Percentiles rank a stretch among this genome's conserved stretches.
phyloP scores from a whole-genome alignment of 805 yeast genomes.

The Saturnispora silvae region DNA sequence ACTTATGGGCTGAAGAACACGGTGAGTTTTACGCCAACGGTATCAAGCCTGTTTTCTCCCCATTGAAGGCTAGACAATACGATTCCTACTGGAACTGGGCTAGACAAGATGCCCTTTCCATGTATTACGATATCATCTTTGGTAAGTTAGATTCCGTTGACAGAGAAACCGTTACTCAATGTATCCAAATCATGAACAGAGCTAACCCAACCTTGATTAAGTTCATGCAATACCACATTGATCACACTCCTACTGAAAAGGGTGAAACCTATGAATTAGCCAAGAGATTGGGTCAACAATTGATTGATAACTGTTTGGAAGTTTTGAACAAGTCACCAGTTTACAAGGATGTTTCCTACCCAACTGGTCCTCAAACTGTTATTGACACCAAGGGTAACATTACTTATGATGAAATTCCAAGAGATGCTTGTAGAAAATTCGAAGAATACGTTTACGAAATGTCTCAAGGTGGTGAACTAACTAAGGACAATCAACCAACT shows the following conservation, averaged over 20 bases:
- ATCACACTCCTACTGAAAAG: constrained; percentile 70
- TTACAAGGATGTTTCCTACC: constrained; percentile 87
- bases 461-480: constrained; percentile 89
- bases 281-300: constrained; percentile 79
- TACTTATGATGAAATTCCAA: constrained; percentile 71
- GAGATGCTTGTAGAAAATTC: constrained; percentile 85
- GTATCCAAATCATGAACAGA: constrained; percentile 96
- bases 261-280: constrained; percentile 93
- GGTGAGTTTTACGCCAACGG: constrained; percentile 94
- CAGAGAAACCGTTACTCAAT: constrained; percentile 91
- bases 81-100: constrained; percentile 99
- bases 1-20: constrained; percentile 78
- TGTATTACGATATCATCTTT: constrained; percentile 93
- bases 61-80: constrained; percentile 88
- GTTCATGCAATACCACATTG: constrained; percentile 91
- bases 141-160: constrained; percentile 86
- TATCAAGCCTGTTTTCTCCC: constrained; percentile 79
- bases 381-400: constrained; percentile 85
- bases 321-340: constrained; percentile 74
- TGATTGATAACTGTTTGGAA: constrained; percentile 91
- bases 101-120: constrained; percentile 86
- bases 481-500: constrained; percentile 60
- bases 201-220: constrained; percentile 88
- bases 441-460: constrained; percentile 93
- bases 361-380: constrained; percentile 89